Conservation (phyloP, 139 green algal genomes). For the Asterochloris erici region DNA sequence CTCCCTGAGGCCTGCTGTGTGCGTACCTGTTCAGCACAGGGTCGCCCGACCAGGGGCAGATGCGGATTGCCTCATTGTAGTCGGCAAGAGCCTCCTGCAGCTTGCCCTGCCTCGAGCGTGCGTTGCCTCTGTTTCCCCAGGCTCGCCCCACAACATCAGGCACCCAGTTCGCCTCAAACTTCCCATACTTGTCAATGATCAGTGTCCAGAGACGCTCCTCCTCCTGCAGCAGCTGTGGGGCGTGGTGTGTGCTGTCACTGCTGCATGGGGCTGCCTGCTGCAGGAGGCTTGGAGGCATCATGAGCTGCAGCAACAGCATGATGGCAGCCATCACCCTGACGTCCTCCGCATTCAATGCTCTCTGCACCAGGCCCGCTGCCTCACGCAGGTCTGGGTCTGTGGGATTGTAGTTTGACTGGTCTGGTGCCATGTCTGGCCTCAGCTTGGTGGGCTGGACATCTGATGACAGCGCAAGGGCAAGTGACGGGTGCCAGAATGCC, state of each 20-base stretch:
- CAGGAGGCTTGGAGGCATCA: not conserved
- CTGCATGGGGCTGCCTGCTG: not conserved
- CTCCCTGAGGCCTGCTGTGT: not conserved
- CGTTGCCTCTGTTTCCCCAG: constrained; percentile 87
- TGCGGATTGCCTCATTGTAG: constrained; percentile 70
- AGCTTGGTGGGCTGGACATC: constrained; percentile 25
- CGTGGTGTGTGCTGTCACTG: not conserved
- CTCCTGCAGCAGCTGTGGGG: constrained; percentile 21
- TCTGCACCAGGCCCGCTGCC: constrained; percentile 63
- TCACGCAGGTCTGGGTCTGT: constrained; percentile 58
- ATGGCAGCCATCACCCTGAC: constrained; percentile 31
- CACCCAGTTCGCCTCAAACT: constrained; percentile 61
- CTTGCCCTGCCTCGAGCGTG: constrained; percentile 69
- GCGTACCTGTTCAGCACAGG: constrained; percentile 77
- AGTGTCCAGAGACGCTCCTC: constrained; percentile 75
- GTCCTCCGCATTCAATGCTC: constrained; percentile 61
- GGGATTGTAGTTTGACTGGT: constrained; percentile 70
- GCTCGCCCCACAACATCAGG: constrained; percentile 78
- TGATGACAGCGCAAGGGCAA: no score
- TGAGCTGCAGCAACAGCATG: not conserved
- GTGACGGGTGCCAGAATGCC: no score
- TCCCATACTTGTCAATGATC: constrained; percentile 58
- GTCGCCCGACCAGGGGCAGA: constrained; percentile 84
- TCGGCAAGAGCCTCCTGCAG: constrained; percentile 65
- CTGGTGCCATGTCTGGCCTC: constrained; percentile 46